A percentile compares a stretch with the other conserved stretches of the same genome.
These are phyloP conservation scores for Cubamyces lactineus DNA, from an alignment of 768 basidiomycete species.

Conservation along the genomic window DNA sequence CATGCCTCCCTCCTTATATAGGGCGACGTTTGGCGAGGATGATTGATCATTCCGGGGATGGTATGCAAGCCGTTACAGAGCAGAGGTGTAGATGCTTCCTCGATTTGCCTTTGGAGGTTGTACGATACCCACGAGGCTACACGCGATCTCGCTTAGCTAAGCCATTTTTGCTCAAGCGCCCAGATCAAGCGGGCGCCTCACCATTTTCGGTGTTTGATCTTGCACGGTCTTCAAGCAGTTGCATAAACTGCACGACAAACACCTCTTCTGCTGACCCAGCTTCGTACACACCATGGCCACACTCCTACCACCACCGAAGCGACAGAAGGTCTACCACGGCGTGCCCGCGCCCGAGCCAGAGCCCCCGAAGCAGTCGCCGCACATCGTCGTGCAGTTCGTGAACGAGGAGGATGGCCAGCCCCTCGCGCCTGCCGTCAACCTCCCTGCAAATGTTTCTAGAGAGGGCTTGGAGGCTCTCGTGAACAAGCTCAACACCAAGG, in stretches of 20 bases:
- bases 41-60: conserved; percentile 13
- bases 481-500: conserved; percentile 82
- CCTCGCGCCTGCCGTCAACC: conserved; percentile 85
- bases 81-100: background rate
- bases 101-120: conserved; percentile 19
- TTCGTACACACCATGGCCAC: conserved; percentile 64
- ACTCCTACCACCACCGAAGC: conserved; percentile 84
- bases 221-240: conserved; percentile 13
- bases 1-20: background rate
- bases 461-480: conserved; percentile 87
- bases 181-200: conserved; percentile 4
- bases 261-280: conserved; percentile 11
- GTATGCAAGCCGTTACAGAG: conserved; percentile 5
- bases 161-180: conserved; percentile 1
- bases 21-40: background rate
- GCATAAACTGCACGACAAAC: background rate
- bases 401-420: conserved; percentile 82
- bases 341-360: conserved; percentile 65
- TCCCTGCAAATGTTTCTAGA: conserved; percentile 85
- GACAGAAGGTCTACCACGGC: conserved; percentile 81
- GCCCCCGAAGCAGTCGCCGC: conserved; percentile 51
- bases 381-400: conserved; percentile 90
- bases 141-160: conserved; percentile 20
- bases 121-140: conserved; percentile 19
- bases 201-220: conserved; percentile 19